Percentiles rank a stretch among this genome's conserved stretches.
Conservation (phyloP, 2,329 filamentous ascomycete species). For the Colletotrichum sp. region DNA sequence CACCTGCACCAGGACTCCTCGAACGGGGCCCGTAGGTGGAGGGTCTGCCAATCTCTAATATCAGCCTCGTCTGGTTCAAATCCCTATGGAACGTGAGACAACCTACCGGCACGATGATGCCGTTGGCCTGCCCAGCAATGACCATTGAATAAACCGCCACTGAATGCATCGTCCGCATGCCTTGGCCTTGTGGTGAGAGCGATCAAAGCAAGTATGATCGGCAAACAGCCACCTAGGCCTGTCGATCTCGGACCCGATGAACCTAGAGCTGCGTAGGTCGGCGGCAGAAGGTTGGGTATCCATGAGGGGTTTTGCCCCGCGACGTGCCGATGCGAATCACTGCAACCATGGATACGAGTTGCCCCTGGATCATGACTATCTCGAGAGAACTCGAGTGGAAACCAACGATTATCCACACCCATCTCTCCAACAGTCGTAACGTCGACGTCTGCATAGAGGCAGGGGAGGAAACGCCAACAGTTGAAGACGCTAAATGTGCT, state of each 20-base stretch:
- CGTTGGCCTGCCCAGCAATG: neutral
- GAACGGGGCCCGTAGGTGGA: constrained; percentile 27
- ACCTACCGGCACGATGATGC: neutral
- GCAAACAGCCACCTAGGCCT: constrained; percentile 42
- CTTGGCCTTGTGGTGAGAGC: constrained; percentile 26
- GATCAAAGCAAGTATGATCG: constrained; percentile 45
- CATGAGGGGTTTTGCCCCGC: constrained; percentile 37
- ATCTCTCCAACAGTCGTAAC: constrained; percentile 13
- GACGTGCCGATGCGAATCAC: constrained; percentile 25
- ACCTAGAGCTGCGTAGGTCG: constrained; percentile 28
- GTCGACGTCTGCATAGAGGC: neutral
- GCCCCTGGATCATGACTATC: neutral
- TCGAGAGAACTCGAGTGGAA: constrained; percentile 34
- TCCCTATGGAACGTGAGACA: neutral
- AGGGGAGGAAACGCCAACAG: constrained; percentile 22
- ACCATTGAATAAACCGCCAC: constrained; percentile 10
- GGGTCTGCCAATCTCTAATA: constrained; percentile 25
- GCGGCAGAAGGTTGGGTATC: constrained; percentile 42
- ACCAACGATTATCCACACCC: constrained; percentile 24
- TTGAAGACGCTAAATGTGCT: constrained; percentile 16
- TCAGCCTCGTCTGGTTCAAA: neutral
- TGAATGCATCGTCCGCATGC: constrained; percentile 1
- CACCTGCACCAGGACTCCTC: constrained; percentile 39
- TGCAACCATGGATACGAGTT: constrained; percentile 30
- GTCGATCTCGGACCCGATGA: constrained; percentile 23